Conservation (phyloP, 2,329 filamentous ascomycete species). For the Claviceps sp. region DNA sequence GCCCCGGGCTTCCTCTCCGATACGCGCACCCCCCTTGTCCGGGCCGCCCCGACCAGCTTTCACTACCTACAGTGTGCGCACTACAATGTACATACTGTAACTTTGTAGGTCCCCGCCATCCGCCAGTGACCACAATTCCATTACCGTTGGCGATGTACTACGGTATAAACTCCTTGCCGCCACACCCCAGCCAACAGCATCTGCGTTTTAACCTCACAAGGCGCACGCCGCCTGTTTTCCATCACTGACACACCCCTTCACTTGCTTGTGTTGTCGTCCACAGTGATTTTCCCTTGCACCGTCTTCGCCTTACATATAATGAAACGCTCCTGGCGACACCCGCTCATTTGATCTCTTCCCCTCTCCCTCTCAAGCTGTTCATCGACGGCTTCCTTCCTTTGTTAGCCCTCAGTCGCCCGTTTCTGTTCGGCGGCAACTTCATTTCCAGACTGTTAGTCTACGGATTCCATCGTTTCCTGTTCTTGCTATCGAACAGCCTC, state of each 20-base stretch:
- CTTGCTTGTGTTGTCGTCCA: background rate
- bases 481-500: background rate
- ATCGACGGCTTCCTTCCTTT: conserved; percentile 1
- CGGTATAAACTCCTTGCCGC: background rate
- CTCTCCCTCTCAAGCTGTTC: background rate
- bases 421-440: background rate
- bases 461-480: background rate
- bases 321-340: conserved; percentile 5
- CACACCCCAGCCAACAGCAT: conserved; percentile 3
- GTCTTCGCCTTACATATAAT: conserved; percentile 5
- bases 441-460: background rate
- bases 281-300: conserved; percentile 6
- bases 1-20: no score
- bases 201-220: conserved; percentile 2
- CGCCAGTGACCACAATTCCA: background rate
- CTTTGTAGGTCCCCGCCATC: no score
- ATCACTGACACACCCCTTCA: conserved; percentile 2
- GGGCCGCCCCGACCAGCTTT: no score
- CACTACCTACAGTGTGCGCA: no score
- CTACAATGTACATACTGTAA: no score
- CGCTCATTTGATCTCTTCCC: background rate
- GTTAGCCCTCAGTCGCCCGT: background rate
- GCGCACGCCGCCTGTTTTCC: conserved; percentile 2
- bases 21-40: no score
- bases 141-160: conserved; percentile 2